Conservation (phyloP, 2,329 filamentous ascomycete species). For the Plenodomus biglobosus region DNA sequence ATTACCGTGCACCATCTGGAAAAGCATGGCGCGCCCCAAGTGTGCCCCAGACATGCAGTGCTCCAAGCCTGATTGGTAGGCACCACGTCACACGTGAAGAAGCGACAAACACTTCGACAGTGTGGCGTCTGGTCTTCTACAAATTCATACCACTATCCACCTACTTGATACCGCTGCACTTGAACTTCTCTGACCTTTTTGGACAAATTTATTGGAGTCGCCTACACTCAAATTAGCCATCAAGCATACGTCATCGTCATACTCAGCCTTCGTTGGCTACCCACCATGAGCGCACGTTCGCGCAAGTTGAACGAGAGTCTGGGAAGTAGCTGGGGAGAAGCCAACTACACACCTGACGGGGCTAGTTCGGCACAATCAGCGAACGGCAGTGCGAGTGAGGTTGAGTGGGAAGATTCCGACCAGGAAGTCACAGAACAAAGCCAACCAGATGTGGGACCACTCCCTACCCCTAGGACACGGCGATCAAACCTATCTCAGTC, state of each 20-base stretch:
- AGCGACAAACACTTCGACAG: constrained; percentile 24
- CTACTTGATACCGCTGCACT: background rate
- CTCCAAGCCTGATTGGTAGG: constrained; percentile 26
- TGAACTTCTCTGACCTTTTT: background rate
- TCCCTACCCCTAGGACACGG: constrained; percentile 16
- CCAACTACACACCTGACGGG: constrained; percentile 32
- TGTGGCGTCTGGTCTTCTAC: constrained; percentile 18
- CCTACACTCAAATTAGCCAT: background rate
- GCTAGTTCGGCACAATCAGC: constrained; percentile 29
- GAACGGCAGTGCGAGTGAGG: constrained; percentile 28
- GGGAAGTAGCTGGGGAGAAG: constrained; percentile 40
- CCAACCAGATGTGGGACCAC: constrained; percentile 11
- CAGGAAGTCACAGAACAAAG: constrained; percentile 16
- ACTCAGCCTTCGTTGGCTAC: background rate
- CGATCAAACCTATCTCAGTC: constrained; percentile 15
- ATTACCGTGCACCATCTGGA: background rate
- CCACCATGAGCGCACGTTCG: constrained; percentile 20
- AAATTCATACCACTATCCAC: constrained; percentile 4
- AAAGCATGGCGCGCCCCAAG: constrained; percentile 4
- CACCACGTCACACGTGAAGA: constrained; percentile 30
- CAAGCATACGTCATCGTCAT: background rate
- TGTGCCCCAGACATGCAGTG: constrained; percentile 1
- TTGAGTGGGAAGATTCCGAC: constrained; percentile 26
- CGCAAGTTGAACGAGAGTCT: constrained; percentile 29
- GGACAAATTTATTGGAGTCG: background rate